A percentile compares a stretch with the other conserved stretches of the same genome.
Conservation (phyloP, 306 rosid genomes). For the Hippophae tibetana region DNA sequence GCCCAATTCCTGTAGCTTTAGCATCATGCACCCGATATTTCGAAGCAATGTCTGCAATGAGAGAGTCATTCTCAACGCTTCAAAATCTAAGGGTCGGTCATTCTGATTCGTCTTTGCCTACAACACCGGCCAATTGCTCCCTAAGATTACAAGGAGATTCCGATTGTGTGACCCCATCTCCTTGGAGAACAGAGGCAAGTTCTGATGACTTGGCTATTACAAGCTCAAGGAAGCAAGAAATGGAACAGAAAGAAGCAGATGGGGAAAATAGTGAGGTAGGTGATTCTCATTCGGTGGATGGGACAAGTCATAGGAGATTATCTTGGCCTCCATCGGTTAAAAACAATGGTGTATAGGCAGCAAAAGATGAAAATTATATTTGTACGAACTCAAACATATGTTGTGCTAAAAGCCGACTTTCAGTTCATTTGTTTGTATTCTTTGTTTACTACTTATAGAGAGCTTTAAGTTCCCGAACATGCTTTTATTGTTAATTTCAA, state of each 20-base stretch:
- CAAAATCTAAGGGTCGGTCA: conserved; percentile 74
- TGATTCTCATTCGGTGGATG: conserved; percentile 20
- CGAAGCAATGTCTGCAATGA: conserved; percentile 97
- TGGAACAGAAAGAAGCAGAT: conserved; percentile 26
- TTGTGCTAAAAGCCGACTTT: too few relatives aligned
- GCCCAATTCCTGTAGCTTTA: conserved; percentile 88
- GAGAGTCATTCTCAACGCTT: conserved; percentile 86
- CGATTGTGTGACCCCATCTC: conserved; percentile 52
- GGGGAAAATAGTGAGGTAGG: conserved; percentile 22
- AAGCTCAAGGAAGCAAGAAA: conserved; percentile 39
- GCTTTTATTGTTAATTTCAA: too few relatives aligned
- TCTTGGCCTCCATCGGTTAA: conserved; percentile 49
- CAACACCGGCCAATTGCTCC: conserved; percentile 50
- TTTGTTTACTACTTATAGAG: too few relatives aligned
- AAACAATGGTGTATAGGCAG: conserved; percentile 31
- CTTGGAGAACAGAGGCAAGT: conserved; percentile 61
- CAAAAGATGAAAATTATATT: too few relatives aligned
- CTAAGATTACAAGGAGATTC: conserved; percentile 43
- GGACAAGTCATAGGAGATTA: conserved; percentile 34
- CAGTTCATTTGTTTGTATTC: too few relatives aligned
- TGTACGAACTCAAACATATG: too few relatives aligned
- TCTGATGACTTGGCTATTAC: conserved; percentile 47
- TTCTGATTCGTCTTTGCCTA: conserved; percentile 31
- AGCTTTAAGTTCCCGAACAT: too few relatives aligned
- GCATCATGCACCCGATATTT: conserved; percentile 92